phyloP scores from a whole-genome alignment of 164 flowering plant genomes.

The Protea cynaroides region DNA sequence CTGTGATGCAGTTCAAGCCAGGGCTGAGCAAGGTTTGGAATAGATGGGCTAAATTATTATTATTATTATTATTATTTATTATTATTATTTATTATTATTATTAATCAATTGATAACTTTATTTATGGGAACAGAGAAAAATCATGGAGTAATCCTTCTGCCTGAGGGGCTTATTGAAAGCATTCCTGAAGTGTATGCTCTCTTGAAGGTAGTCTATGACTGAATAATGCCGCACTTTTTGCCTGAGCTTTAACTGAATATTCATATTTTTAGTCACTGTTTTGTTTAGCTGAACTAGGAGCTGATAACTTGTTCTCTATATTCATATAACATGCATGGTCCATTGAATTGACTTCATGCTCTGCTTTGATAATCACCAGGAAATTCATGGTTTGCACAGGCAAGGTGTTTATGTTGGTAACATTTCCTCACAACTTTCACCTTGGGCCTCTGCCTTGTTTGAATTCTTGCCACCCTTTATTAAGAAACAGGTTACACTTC shows the following conservation, averaged over 20 bases:
- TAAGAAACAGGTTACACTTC: conserved; percentile 66
- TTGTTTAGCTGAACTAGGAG: neutral
- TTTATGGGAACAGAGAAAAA: conserved; percentile 55
- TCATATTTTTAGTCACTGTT: neutral
- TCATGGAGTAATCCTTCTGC: conserved; percentile 92
- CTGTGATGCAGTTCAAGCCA: conserved; percentile 94
- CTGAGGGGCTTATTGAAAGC: conserved; percentile 96
- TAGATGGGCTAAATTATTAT: neutral
- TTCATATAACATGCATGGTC: neutral
- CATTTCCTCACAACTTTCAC: conserved; percentile 86
- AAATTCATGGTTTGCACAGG: conserved; percentile 76
- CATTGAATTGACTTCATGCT: neutral
- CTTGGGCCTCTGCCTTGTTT: conserved; percentile 97
- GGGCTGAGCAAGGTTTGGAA: conserved; percentile 70
- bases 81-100: too few species aligned
- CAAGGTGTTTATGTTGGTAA: conserved; percentile 71
- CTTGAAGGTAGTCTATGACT: conserved; percentile 56
- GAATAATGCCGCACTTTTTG: neutral
- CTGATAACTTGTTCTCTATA: neutral
- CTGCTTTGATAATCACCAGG: conserved; percentile 36
- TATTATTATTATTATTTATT: conserved; percentile 6
- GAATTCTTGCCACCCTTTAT: conserved; percentile 92
- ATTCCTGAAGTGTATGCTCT: conserved; percentile 98
- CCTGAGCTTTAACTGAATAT: too few species aligned
- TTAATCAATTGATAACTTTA: too few species aligned